Base-by-base conservation (phyloP, 2,329 filamentous ascomycete species). In the Penicillium sp. region DNA sequence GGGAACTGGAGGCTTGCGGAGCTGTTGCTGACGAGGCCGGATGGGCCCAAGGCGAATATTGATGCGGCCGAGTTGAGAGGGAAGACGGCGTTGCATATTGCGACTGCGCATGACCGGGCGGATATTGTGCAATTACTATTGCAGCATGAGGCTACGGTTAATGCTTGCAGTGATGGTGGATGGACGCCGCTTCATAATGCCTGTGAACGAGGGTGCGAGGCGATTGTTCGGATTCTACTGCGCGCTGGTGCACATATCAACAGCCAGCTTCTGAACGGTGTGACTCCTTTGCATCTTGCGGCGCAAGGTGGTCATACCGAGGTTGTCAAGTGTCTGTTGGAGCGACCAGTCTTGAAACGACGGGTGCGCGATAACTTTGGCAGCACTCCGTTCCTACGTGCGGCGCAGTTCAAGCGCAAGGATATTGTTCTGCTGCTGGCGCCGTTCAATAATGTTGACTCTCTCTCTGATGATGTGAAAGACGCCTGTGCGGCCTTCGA, bases 181-280 rank as follows among this genome's bases (percentile, higher is more conserved):
- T 83, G 83, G 81, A 83, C 81, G 6, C 78, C 82, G 3, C 68
- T 85, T 37, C 82, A 84, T 63, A 81, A 82, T 77, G 82, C 82
- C 3, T 82, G 81, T 11, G 80, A 82, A 60, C 80, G 79, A 49
- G 82, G 82, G 1, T 76, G 73, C 52, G 73, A 76, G 58, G 72
- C 72, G 13, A 78, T 82, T 14, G 80, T 82, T 27, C 70, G 70
- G 18, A 73, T 79, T 31, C 69, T 85, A 27, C 59, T 84, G 27
- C 65, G 64, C 13, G 67, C 66, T 9, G 73, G 70, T 3, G 74
- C 76, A 9, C 68, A 72, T 37, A 66, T 77, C 46, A 78, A 78
- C 56, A 72, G 69, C 22, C 74, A 76, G 60, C 50, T 76, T 39
- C 61, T 77, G 50, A 77, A 73, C 54, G 76, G 74, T 9, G 69